Base-by-base conservation (phyloP, 768 basidiomycete genomes). In the Sistotremastrum niveocremeum region DNA sequence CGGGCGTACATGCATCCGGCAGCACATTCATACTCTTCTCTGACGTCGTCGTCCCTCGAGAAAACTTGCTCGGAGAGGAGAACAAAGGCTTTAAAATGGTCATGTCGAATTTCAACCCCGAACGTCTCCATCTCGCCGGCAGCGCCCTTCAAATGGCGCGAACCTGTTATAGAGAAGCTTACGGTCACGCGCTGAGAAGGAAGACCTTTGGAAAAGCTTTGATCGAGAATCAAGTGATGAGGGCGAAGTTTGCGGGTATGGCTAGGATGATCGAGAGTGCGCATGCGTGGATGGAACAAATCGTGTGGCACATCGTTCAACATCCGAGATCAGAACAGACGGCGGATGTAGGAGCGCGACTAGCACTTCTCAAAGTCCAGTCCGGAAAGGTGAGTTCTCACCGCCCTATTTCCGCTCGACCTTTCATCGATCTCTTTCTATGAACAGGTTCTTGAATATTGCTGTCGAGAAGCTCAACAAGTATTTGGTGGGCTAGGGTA, bases 31-130 rank as follows among this genome's bases (percentile, higher is more conserved):
- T 60, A 29, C 45, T 49, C 8, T 46, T 56, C 33, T 49, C 54
- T 38, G 57, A 60, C 34, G 57, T 60, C 42, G 41, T 50, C 31
- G 61, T 62, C 2, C 60, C 60, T 3, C 50, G 50, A 2, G 56
- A 51, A 37, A 60, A 62, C 49, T 37, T 60, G 28, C 41, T 62
- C 33, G 61, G 61, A 29, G 28, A 50, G 34, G 45, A 56, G 45
- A 52, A 50, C 35, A 33, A 56, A 12, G 61, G 56, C 3, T 61
- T 61, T 45, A 41, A 45, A 38, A 39, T 50, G 34, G 49, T 60
- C 40, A 54, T 57, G 45, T 52, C 57, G 11, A 60, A 59, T 52
- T 57, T 58, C 46, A 52, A 54, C 33, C 50, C 51, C 9, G 52
- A 52, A 41, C 45, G 52, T 12, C 42, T 51, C 37, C 33, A 41